A percentile compares a stretch with the other conserved stretches of the same genome.
Evolutionary conservation across 2,329 filamentous ascomycete genomes (phyloP).

Genomic region (Thermoascus crustaceus): DNA sequence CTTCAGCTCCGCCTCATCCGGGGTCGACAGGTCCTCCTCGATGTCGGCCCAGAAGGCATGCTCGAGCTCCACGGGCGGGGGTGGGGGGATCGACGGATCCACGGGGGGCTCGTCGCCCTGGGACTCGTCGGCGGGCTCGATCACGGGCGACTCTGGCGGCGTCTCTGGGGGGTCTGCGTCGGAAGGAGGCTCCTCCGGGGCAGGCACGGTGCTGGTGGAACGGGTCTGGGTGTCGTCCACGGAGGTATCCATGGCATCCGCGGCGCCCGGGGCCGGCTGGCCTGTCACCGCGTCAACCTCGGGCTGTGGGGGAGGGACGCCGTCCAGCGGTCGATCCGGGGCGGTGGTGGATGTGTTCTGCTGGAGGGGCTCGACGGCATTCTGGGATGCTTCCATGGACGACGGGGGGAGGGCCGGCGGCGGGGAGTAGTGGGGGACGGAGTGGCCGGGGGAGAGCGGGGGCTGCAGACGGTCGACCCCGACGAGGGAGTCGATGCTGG

Average conservation of each 20-base stretch:
- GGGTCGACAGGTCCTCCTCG: constrained; percentile 47
- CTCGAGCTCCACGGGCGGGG: constrained; percentile 20
- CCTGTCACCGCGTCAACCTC: neutral
- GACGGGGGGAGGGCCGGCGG: neutral
- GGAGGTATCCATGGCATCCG: constrained; percentile 13
- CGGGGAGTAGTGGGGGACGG: neutral
- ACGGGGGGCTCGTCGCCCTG: constrained; percentile 3
- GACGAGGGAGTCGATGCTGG: neutral
- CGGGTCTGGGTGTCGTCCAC: constrained; percentile 8
- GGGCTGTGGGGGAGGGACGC: neutral
- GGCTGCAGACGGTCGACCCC: neutral
- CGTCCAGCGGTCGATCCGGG: constrained; percentile 1
- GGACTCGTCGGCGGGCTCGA: neutral
- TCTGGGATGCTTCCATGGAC: neutral
- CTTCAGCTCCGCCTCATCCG: constrained; percentile 51
- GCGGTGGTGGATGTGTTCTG: no score
- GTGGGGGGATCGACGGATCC: constrained; percentile 12
- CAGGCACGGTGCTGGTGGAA: no score
- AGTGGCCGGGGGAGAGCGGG: neutral
- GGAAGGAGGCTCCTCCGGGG: no score
- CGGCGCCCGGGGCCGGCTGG: neutral
- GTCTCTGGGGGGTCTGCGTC: no score
- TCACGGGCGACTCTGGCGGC: no score
- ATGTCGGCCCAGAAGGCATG: constrained; percentile 46
- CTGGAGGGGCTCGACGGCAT: neutral